Evolutionary conservation across 2,329 filamentous ascomycete genomes (phyloP), one percentile per base, ranked within the genome.

Genomic region (Nemania diffusa): DNA sequence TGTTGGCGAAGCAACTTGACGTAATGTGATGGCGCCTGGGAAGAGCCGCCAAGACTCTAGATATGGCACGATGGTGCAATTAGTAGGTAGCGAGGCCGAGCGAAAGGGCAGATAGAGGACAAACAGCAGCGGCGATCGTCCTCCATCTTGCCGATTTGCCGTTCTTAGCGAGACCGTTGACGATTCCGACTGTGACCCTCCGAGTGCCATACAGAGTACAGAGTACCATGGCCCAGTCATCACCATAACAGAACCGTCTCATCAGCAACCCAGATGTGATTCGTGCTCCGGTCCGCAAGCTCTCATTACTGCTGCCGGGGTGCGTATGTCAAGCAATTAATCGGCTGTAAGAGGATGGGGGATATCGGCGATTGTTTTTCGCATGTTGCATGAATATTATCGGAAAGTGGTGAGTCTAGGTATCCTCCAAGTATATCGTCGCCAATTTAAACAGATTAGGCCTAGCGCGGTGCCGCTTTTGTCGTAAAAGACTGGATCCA

Each of bases 21-120:
- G 73, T 73, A 70, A 74, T 71, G 64, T 64, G 67, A 71, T 71
- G 65, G 56, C 58, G 48, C 59, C 24, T 52, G 20, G 20, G 52
- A 57, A 73, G 70, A 73, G 69, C 70, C 69, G 73, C 73, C 73
- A 74, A 74, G 73, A 52, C 67, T 57, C 5, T 9, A 48, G 17
- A 26, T 20, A 48, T 24, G 20, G 44, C 44, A 48, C 44, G 44
- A 48, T 24, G n/a, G 44, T 20, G 22, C 22, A 24, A 50, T 27
- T 17, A 24, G 7, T 27, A n/a, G 46, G 15, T 51, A 51, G 48
- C 48, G 24, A 29, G 48, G 7, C 6, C 37, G 15, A 15, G 37
- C 32, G 32, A 34, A 11, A 11, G 4, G 11, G 22, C 13, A n/a
- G 24, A 13, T 26, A n/a, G 24, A 29, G 15, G 26, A 51, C 37